Evolutionary conservation across 1,284 basidiomycete genomes (phyloP), one percentile per base, ranked within the genome.

Genomic region (Moesziomyces sp.): DNA sequence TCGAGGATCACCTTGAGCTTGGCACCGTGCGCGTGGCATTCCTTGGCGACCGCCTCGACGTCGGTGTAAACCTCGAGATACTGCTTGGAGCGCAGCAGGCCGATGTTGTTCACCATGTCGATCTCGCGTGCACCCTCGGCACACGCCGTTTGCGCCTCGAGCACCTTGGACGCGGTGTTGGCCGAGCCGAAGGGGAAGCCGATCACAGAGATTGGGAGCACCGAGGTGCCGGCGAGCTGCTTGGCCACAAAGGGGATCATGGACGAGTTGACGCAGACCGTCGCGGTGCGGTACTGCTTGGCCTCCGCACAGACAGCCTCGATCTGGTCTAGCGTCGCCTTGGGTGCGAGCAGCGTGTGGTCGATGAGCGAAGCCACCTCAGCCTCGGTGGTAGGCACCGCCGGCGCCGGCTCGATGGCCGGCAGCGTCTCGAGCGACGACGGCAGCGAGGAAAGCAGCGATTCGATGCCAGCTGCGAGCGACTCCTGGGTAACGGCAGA

Each of bases 231-330:
- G 24, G 62, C 30, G 2, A 80, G 64, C 89, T 87, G 52, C 88
- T 84, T 58, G 88, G 88, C 5, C 90, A 93, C 77, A 81, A 46
- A 45, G 16, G 61, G 58, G 35, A 80, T 72, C 72, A 77, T 68
- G 55, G 62, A 65, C 5, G 71, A 73, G 54, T 79, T 80, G 54
- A 80, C 79, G 55, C 80, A 82, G 9, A 82, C 77, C 3, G 77
- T 79, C 6, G 71, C 70, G 2, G 78, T 67, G 23, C 52, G 49
- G 52, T 67, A 65, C 47, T 59, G 55, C 34, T 74, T 73, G 10
- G 78, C 79, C 28, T 77, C 77, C 0, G 47, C 48, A 52, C 76
- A 75, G n/a, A 75, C 55, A 14, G 40, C 58, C 4, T 45, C 34
- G 52, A 82, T 76, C 44, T 77, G 71, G 1, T 58, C 48, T 8